Evolutionary conservation across 1,284 basidiomycete genomes (phyloP), one percentile per base, ranked within the genome.

Genomic region (Irpex rosettiformis): DNA sequence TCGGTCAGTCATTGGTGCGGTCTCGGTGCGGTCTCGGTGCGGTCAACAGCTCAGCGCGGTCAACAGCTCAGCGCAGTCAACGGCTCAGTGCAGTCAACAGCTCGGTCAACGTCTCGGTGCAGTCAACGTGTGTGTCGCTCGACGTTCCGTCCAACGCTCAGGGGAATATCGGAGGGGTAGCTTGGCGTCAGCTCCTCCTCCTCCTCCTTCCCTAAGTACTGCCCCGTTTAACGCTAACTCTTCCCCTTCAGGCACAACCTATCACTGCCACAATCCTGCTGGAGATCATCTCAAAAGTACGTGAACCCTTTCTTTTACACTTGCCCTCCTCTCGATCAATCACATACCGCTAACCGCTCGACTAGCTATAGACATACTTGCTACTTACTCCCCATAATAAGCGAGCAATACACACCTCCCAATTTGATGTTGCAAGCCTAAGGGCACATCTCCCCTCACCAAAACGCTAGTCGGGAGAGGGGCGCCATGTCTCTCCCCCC

Each of bases 1-100:
- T 63, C 69, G 63, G 66, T 74, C 70, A 55, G 71, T 67, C 73
- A 73, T 73, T 62, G 64, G 64, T 60, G n/a, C n/a, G n/a, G n/a
- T n/a, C n/a, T n/a, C n/a, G n/a, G n/a, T n/a, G n/a, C n/a, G n/a
- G n/a, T n/a, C n/a, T n/a, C n/a, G n/a, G n/a, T n/a, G n/a, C n/a
- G n/a, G n/a, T n/a, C n/a, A n/a, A n/a, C n/a, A n/a, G n/a, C n/a
- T n/a, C n/a, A n/a, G n/a, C n/a, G n/a, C n/a, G n/a, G n/a, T n/a
- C n/a, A n/a, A n/a, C n/a, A n/a, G n/a, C n/a, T n/a, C n/a, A n/a
- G n/a, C n/a, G n/a, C n/a, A n/a, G n/a, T n/a, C n/a, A n/a, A n/a
- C n/a, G n/a, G n/a, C n/a, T n/a, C n/a, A n/a, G n/a, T n/a, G n/a
- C n/a, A n/a, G n/a, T n/a, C n/a, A n/a, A n/a, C n/a, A n/a, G n/a